A percentile compares a stretch with the other conserved stretches of the same genome.
Evolutionary conservation across 106 monocot species (phyloP).

Genomic region (Dioscorea dumetorum): DNA sequence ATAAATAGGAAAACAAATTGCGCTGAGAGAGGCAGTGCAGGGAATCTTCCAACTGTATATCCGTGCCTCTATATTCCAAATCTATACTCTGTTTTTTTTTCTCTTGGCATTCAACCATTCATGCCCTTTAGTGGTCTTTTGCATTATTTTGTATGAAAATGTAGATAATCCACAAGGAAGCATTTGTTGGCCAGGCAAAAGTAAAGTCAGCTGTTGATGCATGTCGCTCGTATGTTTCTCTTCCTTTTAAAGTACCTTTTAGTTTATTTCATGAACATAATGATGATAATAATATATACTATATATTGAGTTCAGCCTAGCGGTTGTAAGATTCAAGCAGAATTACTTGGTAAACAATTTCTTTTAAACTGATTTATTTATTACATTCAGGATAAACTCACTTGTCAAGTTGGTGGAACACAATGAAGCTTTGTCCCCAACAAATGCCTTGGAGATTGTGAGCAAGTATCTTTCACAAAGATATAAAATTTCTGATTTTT

Average conservation of each 20-base stretch:
- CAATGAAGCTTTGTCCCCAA: constrained; percentile 53
- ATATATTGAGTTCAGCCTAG: too few species aligned
- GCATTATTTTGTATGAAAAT: constrained; percentile 2
- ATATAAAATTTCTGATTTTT: neutral
- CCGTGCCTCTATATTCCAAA: too few species aligned
- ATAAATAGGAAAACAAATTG: too few species aligned
- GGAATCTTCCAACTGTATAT: too few species aligned
- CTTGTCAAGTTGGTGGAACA: constrained; percentile 76
- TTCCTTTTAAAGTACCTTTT: neutral
- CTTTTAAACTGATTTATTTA: constrained; percentile 5
- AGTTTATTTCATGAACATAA: too few species aligned
- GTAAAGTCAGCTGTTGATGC: constrained; percentile 89
- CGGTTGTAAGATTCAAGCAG: too few species aligned
- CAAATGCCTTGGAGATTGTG: constrained; percentile 83
- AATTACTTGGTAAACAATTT: neutral
- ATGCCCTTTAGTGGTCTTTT: neutral
- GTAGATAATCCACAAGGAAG: constrained; percentile 86
- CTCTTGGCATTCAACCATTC: too few species aligned
- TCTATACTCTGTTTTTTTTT: too few species aligned
- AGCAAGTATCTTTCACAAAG: constrained; percentile 78
- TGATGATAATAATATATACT: too few species aligned
- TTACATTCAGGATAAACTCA: constrained; percentile 77
- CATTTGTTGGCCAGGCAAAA: constrained; percentile 75
- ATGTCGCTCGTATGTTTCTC: constrained; percentile 73
- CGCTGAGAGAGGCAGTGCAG: too few species aligned